Percentiles rank a stretch among this genome's conserved stretches.
Conservation (phyloP, 1,284 basidiomycete genomes). For the Rhodotorula sp. region DNA sequence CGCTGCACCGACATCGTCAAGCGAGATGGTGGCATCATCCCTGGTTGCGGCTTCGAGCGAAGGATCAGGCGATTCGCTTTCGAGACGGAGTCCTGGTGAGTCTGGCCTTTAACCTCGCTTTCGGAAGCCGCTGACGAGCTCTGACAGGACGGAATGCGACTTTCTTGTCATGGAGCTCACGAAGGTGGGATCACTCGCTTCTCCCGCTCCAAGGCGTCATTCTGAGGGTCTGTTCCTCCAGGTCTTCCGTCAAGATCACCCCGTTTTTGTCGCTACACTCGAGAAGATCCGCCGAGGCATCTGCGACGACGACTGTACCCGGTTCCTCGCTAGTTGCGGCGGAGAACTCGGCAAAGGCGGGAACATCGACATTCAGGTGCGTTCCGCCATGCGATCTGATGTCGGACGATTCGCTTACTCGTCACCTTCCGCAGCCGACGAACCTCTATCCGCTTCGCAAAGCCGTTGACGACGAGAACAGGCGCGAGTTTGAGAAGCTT, state of each 20-base stretch:
- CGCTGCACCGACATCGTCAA: constrained; percentile 17
- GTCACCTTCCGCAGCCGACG: constrained; percentile 31
- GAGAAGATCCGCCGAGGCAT: constrained; percentile 41
- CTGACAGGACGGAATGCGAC: constrained; percentile 35
- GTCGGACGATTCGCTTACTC: background rate
- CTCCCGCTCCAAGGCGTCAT: rapidly evolving
- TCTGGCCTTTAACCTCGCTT: too few species aligned
- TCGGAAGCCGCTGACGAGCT: too few species aligned
- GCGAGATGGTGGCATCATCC: background rate
- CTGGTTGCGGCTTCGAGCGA: constrained; percentile 26
- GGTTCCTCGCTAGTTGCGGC: constrained; percentile 32
- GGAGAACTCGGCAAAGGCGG: constrained; percentile 26
- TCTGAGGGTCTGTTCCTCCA: background rate
- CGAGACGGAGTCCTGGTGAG: constrained; percentile 38
- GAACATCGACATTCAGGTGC: constrained; percentile 25
- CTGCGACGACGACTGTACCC: constrained; percentile 35
- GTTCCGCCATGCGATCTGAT: background rate
- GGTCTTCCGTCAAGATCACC: constrained; percentile 43
- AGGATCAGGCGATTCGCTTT: constrained; percentile 24
- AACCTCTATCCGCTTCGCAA: constrained; percentile 37
- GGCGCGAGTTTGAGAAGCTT: constrained; percentile 33
- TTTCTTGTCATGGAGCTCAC: constrained; percentile 38
- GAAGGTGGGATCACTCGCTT: constrained; percentile 3
- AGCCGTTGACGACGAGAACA: constrained; percentile 38
- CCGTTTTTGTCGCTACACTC: constrained; percentile 40